Percentiles rank a stretch among this genome's conserved stretches.
Evolutionary conservation across 2,329 filamentous ascomycete genomes (phyloP).

Genomic region (Moelleriella libera): DNA sequence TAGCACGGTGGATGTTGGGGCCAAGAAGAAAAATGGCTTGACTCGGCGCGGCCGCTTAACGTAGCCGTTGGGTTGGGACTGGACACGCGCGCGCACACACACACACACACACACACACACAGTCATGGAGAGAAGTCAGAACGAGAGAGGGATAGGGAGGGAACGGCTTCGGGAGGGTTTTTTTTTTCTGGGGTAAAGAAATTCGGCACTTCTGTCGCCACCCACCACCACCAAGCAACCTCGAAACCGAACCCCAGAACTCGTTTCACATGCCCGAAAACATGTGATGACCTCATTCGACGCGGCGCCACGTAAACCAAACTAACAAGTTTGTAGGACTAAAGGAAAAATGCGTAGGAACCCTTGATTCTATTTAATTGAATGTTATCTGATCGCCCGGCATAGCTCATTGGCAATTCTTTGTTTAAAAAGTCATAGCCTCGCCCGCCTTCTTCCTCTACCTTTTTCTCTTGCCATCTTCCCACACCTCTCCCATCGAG

Average conservation of each 20-base stretch:
- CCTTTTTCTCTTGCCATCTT: background rate
- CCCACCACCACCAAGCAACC: background rate
- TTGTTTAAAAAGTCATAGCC: background rate
- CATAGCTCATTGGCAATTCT: background rate
- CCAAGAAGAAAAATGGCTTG: background rate
- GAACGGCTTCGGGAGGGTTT: too few species aligned
- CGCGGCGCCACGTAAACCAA: background rate
- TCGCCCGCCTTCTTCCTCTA: background rate
- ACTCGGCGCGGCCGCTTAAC: too few species aligned
- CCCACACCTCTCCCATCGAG: too few species aligned
- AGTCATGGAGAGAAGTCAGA: too few species aligned
- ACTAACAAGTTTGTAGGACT: background rate
- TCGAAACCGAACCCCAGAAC: background rate
- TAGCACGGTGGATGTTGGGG: background rate
- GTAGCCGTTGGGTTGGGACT: too few species aligned
- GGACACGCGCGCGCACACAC: too few species aligned
- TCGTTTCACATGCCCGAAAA: background rate
- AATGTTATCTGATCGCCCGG: background rate
- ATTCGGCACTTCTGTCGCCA: background rate
- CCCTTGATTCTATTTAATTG: too few species aligned
- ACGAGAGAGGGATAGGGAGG: too few species aligned
- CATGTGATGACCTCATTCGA: background rate
- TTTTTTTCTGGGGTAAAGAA: background rate
- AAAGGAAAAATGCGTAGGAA: too few species aligned
- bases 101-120: too few species aligned